Conservation (phyloP, 2,329 filamentous ascomycete genomes). For the Xylariaceae sp. region DNA sequence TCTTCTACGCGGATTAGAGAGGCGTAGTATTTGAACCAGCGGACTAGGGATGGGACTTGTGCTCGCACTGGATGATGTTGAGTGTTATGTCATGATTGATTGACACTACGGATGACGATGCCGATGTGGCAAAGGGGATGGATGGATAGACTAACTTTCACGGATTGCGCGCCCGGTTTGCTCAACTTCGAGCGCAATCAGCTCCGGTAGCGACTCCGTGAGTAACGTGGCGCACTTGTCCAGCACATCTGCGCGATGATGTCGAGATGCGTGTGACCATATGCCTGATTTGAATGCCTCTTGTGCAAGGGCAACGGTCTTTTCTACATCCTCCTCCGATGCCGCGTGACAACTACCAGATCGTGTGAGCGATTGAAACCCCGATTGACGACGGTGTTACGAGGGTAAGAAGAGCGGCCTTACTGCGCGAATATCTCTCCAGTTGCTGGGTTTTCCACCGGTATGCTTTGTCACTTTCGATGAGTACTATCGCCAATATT, state of each 20-base stretch:
- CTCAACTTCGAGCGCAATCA: conserved; percentile 60
- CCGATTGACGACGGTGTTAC: not conserved
- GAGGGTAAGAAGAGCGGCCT: too few species aligned
- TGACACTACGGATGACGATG: not conserved
- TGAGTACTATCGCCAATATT: conserved; percentile 4
- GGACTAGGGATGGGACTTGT: conserved; percentile 61
- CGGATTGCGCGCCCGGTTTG: conserved; percentile 66
- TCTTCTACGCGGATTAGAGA: conserved; percentile 64
- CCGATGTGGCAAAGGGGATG: not conserved
- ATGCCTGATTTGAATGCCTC: conserved; percentile 45
- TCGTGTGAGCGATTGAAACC: not conserved
- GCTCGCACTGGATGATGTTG: conserved; percentile 46
- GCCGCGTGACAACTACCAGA: conserved; percentile 44
- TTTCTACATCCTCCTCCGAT: conserved; percentile 41
- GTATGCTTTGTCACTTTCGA: conserved; percentile 36
- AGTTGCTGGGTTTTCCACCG: conserved; percentile 50
- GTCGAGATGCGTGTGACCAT: conserved; percentile 55
- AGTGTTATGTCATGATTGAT: not conserved
- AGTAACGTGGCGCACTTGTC: conserved; percentile 57
- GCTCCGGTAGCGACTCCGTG: conserved; percentile 44
- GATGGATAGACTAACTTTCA: conserved; percentile 41
- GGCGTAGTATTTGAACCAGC: conserved; percentile 71
- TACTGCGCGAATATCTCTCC: conserved; percentile 50
- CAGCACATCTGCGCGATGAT: conserved; percentile 58
- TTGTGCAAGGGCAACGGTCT: conserved; percentile 40